Evolutionary conservation across 1,139 yeast genomes (phyloP).

Genomic region (Debaryomyces udenii): DNA sequence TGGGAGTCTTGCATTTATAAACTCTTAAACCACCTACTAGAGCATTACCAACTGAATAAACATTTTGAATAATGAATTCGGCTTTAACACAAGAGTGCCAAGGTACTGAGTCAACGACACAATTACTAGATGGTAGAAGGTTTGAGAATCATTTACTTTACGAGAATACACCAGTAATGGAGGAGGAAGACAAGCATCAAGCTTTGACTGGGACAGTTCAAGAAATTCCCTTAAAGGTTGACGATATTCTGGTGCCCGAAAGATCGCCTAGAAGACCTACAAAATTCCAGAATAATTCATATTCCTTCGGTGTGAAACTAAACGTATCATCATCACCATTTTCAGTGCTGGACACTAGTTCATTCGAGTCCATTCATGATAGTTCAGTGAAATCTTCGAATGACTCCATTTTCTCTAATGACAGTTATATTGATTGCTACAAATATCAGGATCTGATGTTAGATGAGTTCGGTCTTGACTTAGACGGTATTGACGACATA

Average conservation of each 20-base stretch:
- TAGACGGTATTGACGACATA: conserved; percentile 21
- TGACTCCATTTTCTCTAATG: conserved; percentile 26
- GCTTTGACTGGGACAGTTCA: background rate
- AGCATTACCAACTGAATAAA: too few relatives aligned
- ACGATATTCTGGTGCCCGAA: conserved; percentile 4
- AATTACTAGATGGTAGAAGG: background rate
- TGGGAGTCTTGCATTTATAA: too few relatives aligned
- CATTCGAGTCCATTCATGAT: conserved; percentile 6
- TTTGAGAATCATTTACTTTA: conserved; percentile 5
- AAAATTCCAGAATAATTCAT: background rate
- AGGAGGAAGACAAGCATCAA: background rate
- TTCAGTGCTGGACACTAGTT: conserved; percentile 9
- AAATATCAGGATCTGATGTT: conserved; percentile 4
- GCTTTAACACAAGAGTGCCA: too few relatives aligned
- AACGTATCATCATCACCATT: conserved; percentile 2
- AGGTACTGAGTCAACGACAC: background rate
- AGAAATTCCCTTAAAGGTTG: background rate
- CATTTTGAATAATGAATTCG: too few relatives aligned
- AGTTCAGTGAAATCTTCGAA: conserved; percentile 14
- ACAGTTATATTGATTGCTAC: conserved; percentile 6
- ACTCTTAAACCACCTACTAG: too few relatives aligned
- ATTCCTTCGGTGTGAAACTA: background rate
- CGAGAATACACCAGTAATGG: background rate
- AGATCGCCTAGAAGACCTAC: conserved; percentile 8
- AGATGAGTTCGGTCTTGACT: conserved; percentile 18